Conservation (phyloP, 129 eudicot species). For the Logfia minima region DNA sequence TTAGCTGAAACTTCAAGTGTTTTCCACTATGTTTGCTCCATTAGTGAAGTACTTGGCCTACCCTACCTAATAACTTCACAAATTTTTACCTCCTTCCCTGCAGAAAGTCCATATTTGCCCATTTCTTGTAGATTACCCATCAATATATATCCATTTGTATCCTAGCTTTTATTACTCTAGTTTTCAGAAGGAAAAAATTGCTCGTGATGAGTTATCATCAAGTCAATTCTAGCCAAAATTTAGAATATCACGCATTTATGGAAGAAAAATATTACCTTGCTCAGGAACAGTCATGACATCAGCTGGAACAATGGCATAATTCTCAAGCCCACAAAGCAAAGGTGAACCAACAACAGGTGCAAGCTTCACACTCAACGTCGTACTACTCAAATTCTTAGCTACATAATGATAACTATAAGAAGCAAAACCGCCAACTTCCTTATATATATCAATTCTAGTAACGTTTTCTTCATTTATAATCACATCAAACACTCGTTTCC, state of each 20-base stretch:
- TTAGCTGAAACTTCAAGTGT: neutral
- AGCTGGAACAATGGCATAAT: slow-evolving; percentile 87
- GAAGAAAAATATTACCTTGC: slow-evolving; percentile 57
- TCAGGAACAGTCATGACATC: slow-evolving; percentile 81
- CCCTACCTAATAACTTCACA: neutral
- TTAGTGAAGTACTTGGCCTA: neutral
- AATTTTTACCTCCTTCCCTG: neutral
- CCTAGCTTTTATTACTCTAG: neutral
- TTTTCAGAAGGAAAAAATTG: neutral
- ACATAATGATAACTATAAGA: slow-evolving; percentile 67
- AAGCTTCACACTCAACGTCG: slow-evolving; percentile 62
- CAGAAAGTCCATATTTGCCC: neutral
- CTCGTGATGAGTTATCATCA: neutral
- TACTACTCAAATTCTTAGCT: slow-evolving; percentile 73
- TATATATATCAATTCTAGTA: slow-evolving; percentile 68
- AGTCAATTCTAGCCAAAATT: neutral
- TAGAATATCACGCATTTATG: neutral
- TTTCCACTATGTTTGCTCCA: neutral
- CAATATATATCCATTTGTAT: neutral
- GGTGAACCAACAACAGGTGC: slow-evolving; percentile 73
- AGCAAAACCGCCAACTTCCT: slow-evolving; percentile 80
- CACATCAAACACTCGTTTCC: slow-evolving; percentile 86
- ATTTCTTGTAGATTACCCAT: neutral
- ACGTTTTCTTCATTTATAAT: slow-evolving; percentile 68
- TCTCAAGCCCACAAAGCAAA: slow-evolving; percentile 78